Percentiles rank a stretch among this genome's conserved stretches.
These are phyloP conservation scores for Extremus antarcticus DNA, from an alignment of 495 filamentous ascomycete species.

Conservation along the genomic window DNA sequence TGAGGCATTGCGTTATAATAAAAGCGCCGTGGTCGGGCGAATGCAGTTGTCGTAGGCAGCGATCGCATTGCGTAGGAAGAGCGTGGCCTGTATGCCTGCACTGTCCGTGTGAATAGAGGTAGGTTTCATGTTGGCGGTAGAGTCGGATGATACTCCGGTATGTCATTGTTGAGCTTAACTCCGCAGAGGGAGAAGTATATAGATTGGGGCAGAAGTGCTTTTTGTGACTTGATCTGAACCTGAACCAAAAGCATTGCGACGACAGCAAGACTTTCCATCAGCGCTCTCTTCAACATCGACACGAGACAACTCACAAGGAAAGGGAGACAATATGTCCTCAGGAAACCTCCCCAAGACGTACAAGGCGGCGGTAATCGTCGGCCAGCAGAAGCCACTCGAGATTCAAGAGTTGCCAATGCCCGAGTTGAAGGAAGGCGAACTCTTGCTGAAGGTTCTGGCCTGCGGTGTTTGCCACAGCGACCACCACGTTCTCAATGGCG, in stretches of 20 bases:
- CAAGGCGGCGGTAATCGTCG: conserved; percentile 31
- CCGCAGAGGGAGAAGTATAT: neutral
- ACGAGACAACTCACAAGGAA: neutral
- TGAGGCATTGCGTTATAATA: no score
- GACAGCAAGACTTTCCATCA: neutral
- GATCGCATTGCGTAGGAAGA: no score
- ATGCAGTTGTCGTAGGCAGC: no score
- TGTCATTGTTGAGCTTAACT: neutral
- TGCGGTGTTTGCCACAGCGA: conserved; percentile 35
- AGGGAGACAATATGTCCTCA: neutral
- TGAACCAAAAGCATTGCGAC: neutral
- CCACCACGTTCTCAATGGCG: conserved; percentile 21
- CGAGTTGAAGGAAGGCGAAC: conserved; percentile 26
- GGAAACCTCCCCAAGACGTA: conserved; percentile 28
- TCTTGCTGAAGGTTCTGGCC: conserved; percentile 34
- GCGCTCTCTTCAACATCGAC: neutral
- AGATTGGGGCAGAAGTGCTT: no score
- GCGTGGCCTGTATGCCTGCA: no score
- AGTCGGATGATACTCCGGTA: neutral
- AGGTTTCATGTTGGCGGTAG: no score
- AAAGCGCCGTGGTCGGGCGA: no score
- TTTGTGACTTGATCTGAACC: no score
- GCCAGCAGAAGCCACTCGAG: conserved; percentile 19
- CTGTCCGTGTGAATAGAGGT: no score
- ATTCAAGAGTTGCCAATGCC: conserved; percentile 31